Evolutionary conservation across 192 early-diverging fungal species (phyloP).

Genomic region (Coemansia sp.): DNA sequence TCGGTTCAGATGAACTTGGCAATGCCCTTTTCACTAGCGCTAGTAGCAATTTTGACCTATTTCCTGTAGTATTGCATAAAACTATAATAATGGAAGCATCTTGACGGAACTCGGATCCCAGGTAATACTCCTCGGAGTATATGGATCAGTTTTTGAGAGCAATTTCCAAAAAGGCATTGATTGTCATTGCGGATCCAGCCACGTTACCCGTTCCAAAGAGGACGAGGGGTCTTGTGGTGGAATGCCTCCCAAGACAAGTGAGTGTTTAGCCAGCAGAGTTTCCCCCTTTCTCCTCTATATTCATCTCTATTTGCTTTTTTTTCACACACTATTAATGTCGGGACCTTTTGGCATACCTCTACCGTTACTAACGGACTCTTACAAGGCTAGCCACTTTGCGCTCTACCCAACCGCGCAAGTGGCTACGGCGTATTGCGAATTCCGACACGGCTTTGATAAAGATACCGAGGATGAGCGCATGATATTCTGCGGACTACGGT

Average conservation of each 20-base stretch:
- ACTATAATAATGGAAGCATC: slow-evolving; percentile 16
- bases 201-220: not conserved
- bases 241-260: not conserved
- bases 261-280: not conserved
- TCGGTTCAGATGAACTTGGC: not conserved
- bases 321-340: slow-evolving; percentile 29
- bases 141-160: slow-evolving; percentile 55
- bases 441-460: slow-evolving; percentile 65
- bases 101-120: slow-evolving; percentile 26
- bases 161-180: not conserved
- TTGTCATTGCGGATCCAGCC: not conserved
- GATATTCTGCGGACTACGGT: slow-evolving; percentile 82
- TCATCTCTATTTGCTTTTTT: not conserved
- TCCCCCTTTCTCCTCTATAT: not conserved
- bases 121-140: slow-evolving; percentile 50
- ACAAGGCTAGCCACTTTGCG: slow-evolving; percentile 76
- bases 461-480: slow-evolving; percentile 71
- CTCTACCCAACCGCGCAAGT: slow-evolving; percentile 71
- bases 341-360: slow-evolving; percentile 58
- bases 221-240: not conserved
- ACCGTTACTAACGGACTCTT: slow-evolving; percentile 77
- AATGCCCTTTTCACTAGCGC: not conserved
- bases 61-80: not conserved
- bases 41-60: not conserved
- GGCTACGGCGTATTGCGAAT: slow-evolving; percentile 83